Evolutionary conservation across 352 stramenopile species (phyloP), one percentile per base, ranked within the genome.

Genomic region (Pythium plurisporium): DNA sequence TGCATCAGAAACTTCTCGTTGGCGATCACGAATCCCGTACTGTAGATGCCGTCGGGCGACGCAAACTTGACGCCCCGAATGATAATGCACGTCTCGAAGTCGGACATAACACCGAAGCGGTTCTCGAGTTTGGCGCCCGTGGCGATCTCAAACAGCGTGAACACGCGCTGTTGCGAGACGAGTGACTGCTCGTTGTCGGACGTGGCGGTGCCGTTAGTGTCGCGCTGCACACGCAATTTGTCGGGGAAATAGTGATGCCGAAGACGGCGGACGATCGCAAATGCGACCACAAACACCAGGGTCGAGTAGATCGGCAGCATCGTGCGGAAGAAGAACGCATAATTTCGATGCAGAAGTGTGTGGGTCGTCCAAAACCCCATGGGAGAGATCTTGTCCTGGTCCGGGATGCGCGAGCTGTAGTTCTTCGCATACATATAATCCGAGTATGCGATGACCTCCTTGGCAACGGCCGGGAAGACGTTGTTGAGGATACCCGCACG

Each of bases 1-100:
- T 68, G 62, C 20, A 80, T 31, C 4, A 80, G 49, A 38, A 66
- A 81, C 55, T 73, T 72, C 37, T 64, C 43, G 60, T 76, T 73
- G 25, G 65, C 69, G 17, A 74, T 69, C 19, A 78, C 57, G 49
- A 74, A 81, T 0, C 61, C 61, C 6, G 29, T 64, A 34, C 34
- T 68, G 58, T 70, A 74, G 29, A 73, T 59, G 5, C 61, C 65
- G 14, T 74, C 67, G 1, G 67, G 43, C 1, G 63, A 67, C 1
- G 64, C 59, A 51, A 56, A 70, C 52, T 74, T 74, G 44, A 67
- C 67, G 45, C 63, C 63, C 12, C 64, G 64, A 59, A 74, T 67
- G 55, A 70, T 70, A 1, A 54, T 3, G 36, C 59, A 74, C 10
- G 48, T 59, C 22, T 74, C 67, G 44, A 65, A 74, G 20, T 70